Base-by-base conservation (phyloP, 495 filamentous ascomycete genomes). In the Beverwykella pulmonaria region DNA sequence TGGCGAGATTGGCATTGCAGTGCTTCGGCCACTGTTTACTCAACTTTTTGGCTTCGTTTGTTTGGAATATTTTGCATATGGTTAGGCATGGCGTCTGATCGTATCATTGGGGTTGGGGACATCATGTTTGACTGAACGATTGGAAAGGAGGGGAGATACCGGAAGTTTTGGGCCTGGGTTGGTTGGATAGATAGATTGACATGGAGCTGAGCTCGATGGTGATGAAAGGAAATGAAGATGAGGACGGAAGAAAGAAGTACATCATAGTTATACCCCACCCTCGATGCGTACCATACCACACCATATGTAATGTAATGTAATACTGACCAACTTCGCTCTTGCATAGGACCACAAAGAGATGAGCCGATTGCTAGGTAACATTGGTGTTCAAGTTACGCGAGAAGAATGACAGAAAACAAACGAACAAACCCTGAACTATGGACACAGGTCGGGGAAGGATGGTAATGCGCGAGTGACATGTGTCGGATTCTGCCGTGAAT, bases 201-300 rank as follows among this genome's bases (percentile, higher is more conserved):
- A 44, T 44, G 39, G 15, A 12, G 30, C 12, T 34, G 30, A 12
- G 5, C 30, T 34, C 5, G 30, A 4, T 34, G 30, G 30, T 12
- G 30, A 34, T 34, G 30, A 12, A 34, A 34, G 39, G 15, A 7
- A 14, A 44, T 3, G 39, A 44, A 3, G 39, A 44, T 14, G 39
- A 44, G 39, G 39, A 44, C 12, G 39, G 17, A 44, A 14, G 39
- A 44, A 44, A 44, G 39, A 44, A 44, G 39, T 44, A 44, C 39
- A 44, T 44, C 39, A 44, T 44, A 44, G 39, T 44, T 44, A 44
- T 44, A 44, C 39, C 39, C 39, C 39, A 44, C 39, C 39, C 17
- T 44, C 39, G 39, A 44, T 44, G 39, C 39, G 17, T 44, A 44
- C 17, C 17, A 44, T 44, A 44, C 39, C 39, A 44, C 17, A 44